Conservation (phyloP, 2,329 filamentous ascomycete genomes). For the Colletotrichum musae region DNA sequence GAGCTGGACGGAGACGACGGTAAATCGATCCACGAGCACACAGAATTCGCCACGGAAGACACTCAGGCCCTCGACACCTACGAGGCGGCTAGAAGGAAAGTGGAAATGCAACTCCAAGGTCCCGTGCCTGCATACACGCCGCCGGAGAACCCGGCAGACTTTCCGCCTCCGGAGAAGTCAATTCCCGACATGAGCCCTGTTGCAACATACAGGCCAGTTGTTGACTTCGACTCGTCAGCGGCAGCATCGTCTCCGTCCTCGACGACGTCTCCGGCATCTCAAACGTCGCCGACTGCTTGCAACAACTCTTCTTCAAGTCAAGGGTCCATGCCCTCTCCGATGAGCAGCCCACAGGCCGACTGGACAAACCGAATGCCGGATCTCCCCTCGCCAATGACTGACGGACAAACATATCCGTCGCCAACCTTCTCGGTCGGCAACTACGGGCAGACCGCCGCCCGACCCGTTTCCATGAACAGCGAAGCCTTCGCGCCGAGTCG, state of each 20-base stretch:
- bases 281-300: slow-evolving; percentile 45
- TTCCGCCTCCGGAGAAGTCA: slow-evolving; percentile 50
- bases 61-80: slow-evolving; percentile 61
- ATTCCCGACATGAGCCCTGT: slow-evolving; percentile 51
- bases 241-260: slow-evolving; percentile 47
- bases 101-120: slow-evolving; percentile 66
- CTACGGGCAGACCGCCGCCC: slow-evolving; percentile 20
- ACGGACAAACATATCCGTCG: slow-evolving; percentile 41
- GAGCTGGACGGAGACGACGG: slow-evolving; percentile 63
- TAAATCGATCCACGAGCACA: slow-evolving; percentile 54
- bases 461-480: slow-evolving; percentile 43
- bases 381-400: slow-evolving; percentile 59
- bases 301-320: slow-evolving; percentile 56
- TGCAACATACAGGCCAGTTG: slow-evolving; percentile 52
- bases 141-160: slow-evolving; percentile 49
- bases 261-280: slow-evolving; percentile 44
- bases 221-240: slow-evolving; percentile 49
- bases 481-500: slow-evolving; percentile 47
- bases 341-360: slow-evolving; percentile 63
- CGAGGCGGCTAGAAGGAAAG: slow-evolving; percentile 64
- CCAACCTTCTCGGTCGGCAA: slow-evolving; percentile 45
- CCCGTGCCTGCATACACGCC: slow-evolving; percentile 65
- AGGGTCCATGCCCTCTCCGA: slow-evolving; percentile 62
- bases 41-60: slow-evolving; percentile 58
- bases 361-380: slow-evolving; percentile 56